Conservation (phyloP, 345 rosid genomes). For the Raphanus raphanistrum region DNA sequence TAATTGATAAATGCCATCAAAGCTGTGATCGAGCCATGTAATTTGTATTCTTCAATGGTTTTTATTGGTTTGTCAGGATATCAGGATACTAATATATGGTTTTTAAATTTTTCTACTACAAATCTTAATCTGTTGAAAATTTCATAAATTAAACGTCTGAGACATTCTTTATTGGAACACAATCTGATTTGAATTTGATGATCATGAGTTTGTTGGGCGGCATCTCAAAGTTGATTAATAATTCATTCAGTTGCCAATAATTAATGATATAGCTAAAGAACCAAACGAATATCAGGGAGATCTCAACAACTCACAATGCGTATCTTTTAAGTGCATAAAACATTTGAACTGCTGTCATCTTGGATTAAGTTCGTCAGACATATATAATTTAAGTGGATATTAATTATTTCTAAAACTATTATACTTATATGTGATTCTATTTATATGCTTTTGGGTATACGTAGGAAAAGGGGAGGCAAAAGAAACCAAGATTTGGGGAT, state of each 20-base stretch:
- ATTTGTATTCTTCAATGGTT: neutral
- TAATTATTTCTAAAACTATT: neutral
- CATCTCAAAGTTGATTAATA: neutral
- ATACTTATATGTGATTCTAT: neutral
- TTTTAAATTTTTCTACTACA: neutral
- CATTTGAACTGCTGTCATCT: constrained; percentile 22
- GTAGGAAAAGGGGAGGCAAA: constrained; percentile 17
- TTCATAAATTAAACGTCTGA: neutral
- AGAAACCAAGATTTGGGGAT: constrained; percentile 31
- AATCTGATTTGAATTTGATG: constrained; percentile 33
- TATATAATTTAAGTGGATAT: neutral
- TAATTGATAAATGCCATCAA: neutral
- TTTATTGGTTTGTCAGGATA: neutral
- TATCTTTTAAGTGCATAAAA: constrained; percentile 31
- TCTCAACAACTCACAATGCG: constrained; percentile 37
- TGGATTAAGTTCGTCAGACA: neutral
- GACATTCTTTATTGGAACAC: constrained; percentile 29
- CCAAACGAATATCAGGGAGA: constrained; percentile 35
- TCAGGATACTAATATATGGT: neutral
- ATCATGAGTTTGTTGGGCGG: constrained; percentile 4
- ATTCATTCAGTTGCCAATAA: constrained; percentile 1
- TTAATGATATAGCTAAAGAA: constrained; percentile 26
- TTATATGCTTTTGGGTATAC: neutral
- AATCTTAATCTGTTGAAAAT: neutral
- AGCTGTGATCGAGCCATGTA: neutral